phyloP scores from a whole-genome alignment of 345 rosid genomes.

The Abelmoschus esculentus region DNA sequence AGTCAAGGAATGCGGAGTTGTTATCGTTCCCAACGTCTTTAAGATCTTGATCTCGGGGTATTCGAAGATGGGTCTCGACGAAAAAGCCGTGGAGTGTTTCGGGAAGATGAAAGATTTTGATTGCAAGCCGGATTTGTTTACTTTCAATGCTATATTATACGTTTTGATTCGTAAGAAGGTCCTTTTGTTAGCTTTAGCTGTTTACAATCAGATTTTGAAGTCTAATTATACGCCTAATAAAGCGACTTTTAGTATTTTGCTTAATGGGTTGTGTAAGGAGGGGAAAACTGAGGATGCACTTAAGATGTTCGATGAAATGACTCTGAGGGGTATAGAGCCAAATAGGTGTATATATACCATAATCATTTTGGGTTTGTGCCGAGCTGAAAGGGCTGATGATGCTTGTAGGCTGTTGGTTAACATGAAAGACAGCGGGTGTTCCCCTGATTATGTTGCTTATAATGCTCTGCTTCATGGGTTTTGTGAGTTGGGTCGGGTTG shows the following conservation, averaged over 20 bases:
- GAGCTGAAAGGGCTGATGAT: constrained; percentile 35
- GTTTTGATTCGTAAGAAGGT: constrained; percentile 33
- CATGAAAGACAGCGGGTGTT: constrained; percentile 55
- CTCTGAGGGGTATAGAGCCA: constrained; percentile 41
- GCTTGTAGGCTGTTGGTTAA: constrained; percentile 51
- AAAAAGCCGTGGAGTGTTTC: constrained; percentile 68
- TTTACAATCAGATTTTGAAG: constrained; percentile 65
- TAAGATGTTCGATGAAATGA: constrained; percentile 79
- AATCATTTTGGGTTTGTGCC: constrained; percentile 63
- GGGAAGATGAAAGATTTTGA: constrained; percentile 62
- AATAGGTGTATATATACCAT: constrained; percentile 40
- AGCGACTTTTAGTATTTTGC: constrained; percentile 52
- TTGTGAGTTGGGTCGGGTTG: constrained; percentile 54
- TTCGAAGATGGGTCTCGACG: constrained; percentile 41
- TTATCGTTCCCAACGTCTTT: constrained; percentile 43
- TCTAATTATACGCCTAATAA: constrained; percentile 43
- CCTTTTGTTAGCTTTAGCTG: constrained; percentile 47
- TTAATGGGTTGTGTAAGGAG: constrained; percentile 50
- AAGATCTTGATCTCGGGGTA: constrained; percentile 49
- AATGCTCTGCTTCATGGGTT: constrained; percentile 81
- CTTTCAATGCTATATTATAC: constrained; percentile 49
- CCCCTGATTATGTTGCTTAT: constrained; percentile 49
- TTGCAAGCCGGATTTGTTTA: constrained; percentile 57
- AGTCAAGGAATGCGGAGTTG: constrained; percentile 27
- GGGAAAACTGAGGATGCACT: constrained; percentile 52